A percentile compares a stretch with the other conserved stretches of the same genome.
Conservation (phyloP, 805 yeast genomes). For the Kodamaea neixiangensis region DNA sequence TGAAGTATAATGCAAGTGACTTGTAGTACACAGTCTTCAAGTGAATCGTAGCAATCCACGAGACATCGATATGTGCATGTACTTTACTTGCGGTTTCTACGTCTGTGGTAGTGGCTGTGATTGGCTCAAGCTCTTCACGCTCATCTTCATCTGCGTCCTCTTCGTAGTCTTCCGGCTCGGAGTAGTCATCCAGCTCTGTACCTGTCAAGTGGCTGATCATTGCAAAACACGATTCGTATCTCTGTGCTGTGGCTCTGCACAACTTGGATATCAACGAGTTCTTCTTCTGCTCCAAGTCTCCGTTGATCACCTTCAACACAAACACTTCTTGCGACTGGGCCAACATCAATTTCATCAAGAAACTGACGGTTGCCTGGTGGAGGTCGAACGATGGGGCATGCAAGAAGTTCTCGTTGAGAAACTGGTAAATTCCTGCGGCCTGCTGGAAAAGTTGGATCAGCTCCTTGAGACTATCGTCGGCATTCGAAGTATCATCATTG, state of each 20-base stretch:
- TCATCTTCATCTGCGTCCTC: slow-evolving; percentile 24
- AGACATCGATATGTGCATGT: slow-evolving; percentile 32
- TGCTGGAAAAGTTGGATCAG: slow-evolving; percentile 65
- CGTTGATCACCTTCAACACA: slow-evolving; percentile 57
- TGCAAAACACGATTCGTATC: slow-evolving; percentile 53
- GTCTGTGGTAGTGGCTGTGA: slow-evolving; percentile 5
- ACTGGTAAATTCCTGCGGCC: slow-evolving; percentile 76
- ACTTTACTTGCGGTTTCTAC: slow-evolving; percentile 17
- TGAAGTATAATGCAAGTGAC: slow-evolving; percentile 61
- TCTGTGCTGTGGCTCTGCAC: slow-evolving; percentile 58
- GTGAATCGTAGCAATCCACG: slow-evolving; percentile 54
- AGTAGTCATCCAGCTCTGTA: slow-evolving; percentile 13
- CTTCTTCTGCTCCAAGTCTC: slow-evolving; percentile 52
- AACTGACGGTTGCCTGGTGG: slow-evolving; percentile 63
- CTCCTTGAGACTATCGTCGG: slow-evolving; percentile 50
- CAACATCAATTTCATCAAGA: slow-evolving; percentile 64
- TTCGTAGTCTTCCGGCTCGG: slow-evolving; percentile 24
- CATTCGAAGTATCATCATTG: slow-evolving; percentile 21
- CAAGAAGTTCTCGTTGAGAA: slow-evolving; percentile 74
- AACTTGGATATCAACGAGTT: slow-evolving; percentile 75
- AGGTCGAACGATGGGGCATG: slow-evolving; percentile 88
- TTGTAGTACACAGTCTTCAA: slow-evolving; percentile 57
- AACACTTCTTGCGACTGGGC: slow-evolving; percentile 92
- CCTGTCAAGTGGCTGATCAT: slow-evolving; percentile 33
- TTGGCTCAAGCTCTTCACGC: slow-evolving; percentile 20